Conservation (phyloP, 2,329 filamentous ascomycete genomes). For the Remersonia thermophila region DNA sequence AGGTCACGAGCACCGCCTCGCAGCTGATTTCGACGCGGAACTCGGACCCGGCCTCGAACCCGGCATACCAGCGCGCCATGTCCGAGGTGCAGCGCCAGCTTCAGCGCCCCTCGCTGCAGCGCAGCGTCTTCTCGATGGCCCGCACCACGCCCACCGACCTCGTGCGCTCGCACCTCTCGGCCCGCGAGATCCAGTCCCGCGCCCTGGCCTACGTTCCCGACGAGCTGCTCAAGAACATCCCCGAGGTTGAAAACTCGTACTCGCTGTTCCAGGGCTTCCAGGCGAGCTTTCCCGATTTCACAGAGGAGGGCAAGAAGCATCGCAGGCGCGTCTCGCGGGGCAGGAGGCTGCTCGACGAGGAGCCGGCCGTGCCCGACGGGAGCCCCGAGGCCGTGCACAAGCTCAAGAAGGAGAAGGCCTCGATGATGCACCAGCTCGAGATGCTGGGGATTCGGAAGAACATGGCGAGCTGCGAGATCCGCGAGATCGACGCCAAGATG, state of each 20-base stretch:
- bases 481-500: slow-evolving; percentile 94
- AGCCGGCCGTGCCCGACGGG: slow-evolving; percentile 36
- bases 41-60: slow-evolving; percentile 39
- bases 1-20: slow-evolving; percentile 85
- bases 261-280: slow-evolving; percentile 96
- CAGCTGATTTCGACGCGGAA: slow-evolving; percentile 64
- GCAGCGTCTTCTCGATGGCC: slow-evolving; percentile 82
- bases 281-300: slow-evolving; percentile 64
- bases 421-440: slow-evolving; percentile 74
- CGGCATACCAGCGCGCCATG: slow-evolving; percentile 78
- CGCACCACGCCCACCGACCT: slow-evolving; percentile 88
- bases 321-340: slow-evolving; percentile 60
- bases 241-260: slow-evolving; percentile 73
- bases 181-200: slow-evolving; percentile 84
- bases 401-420: slow-evolving; percentile 67
- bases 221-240: slow-evolving; percentile 79
- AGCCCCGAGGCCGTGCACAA: slow-evolving; percentile 56
- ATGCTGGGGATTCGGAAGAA: slow-evolving; percentile 89
- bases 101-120: slow-evolving; percentile 69
- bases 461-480: slow-evolving; percentile 93
- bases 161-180: slow-evolving; percentile 81
- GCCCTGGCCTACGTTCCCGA: slow-evolving; percentile 81
- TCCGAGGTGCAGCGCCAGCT: slow-evolving; percentile 82
- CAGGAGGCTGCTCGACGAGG: slow-evolving; percentile 62
- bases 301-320: slow-evolving; percentile 58